Evolutionary conservation across 768 basidiomycete species (phyloP).

Genomic region (Rhodotorula graminis): DNA sequence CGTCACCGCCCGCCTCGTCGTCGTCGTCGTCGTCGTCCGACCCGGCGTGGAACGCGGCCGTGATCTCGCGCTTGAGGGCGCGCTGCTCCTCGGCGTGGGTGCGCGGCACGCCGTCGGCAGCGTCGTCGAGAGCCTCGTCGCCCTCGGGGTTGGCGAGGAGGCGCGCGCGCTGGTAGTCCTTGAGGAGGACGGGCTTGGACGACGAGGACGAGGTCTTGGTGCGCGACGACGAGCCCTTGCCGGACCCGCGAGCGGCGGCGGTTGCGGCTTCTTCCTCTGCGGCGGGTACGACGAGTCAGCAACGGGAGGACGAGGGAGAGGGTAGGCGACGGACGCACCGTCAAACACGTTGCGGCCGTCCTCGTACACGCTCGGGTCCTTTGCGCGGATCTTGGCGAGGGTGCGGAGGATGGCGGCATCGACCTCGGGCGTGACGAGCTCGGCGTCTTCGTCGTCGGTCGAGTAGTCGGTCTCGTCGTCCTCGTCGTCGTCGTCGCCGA

Average conservation of each 20-base stretch:
- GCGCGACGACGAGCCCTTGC: neutral
- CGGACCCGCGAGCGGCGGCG: neutral
- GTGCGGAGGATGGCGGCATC: constrained; percentile 92
- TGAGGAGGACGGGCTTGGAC: constrained; percentile 46
- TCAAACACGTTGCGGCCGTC: constrained; percentile 66
- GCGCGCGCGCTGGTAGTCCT: constrained; percentile 49
- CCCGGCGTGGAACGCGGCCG: constrained; percentile 64
- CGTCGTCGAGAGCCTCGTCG: constrained; percentile 36
- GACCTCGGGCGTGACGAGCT: constrained; percentile 84
- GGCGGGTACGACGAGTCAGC: neutral
- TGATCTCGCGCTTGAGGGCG: constrained; percentile 70
- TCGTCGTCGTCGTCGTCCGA: neutral
- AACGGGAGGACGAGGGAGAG: too few species aligned
- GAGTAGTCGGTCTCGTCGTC: constrained; percentile 54
- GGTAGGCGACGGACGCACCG: constrained; percentile 51
- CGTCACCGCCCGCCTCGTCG: constrained; percentile 50
- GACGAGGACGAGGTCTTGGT: constrained; percentile 3
- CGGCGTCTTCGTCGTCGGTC: constrained; percentile 75
- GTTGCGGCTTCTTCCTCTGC: constrained; percentile 37
- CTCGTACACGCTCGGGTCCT: constrained; percentile 81
- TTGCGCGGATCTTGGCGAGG: constrained; percentile 72
- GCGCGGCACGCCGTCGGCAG: constrained; percentile 49
- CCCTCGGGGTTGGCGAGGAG: constrained; percentile 43
- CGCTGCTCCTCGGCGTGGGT: constrained; percentile 77
- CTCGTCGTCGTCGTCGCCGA: constrained; percentile 51